Evolutionary conservation across 140 eudicot species (phyloP), one percentile per base, ranked within the genome.

Genomic region (Ambrosia hybrid): DNA sequence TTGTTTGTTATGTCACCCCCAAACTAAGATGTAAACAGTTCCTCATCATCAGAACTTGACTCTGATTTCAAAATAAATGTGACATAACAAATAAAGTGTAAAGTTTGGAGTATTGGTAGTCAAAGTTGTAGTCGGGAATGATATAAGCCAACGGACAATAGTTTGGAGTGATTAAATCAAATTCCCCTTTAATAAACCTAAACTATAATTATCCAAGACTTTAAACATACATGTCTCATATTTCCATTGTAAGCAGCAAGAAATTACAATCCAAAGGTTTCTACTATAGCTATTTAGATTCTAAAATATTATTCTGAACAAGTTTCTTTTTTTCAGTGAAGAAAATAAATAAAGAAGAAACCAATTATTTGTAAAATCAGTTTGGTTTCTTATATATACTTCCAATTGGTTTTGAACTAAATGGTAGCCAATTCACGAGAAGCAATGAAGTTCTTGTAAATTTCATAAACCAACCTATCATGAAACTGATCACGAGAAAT

Each of bases 391-490:
- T 58, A 21, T 58, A 17, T 56, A 56, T 56, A 56, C 37, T 57
- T 57, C 45, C 5, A 39, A 3, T 49, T n/a, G 21, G 61, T 56
- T 56, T 56, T 56, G 64, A 38, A 4, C 55, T 57, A 75, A 6
- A 33, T 13, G 7, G 80, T 74, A 55, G 80, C 80, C 69, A 74
- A 51, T 55, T 74, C 83, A 4, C 71, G 83, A 34, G 95, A 83
- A 68, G 83, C 74, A 21, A 77, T 30, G 79, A 76, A 48, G 8
- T 83, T 66, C 81, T 88, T 88, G 62, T 83, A 88, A 11, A 88
- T 85, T 84, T 88, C 95, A 16, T 70, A 46, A 57, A 88, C n/a
- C 66, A 88, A 57, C 53, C 96, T 67, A 51, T 77, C 80, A 7
- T 88, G 74, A 59, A 89, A 89, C 39, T 85, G 26, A 67, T 75